phyloP scores from a whole-genome alignment of 2,329 filamentous ascomycete species.

The Ophiostoma sp. region DNA sequence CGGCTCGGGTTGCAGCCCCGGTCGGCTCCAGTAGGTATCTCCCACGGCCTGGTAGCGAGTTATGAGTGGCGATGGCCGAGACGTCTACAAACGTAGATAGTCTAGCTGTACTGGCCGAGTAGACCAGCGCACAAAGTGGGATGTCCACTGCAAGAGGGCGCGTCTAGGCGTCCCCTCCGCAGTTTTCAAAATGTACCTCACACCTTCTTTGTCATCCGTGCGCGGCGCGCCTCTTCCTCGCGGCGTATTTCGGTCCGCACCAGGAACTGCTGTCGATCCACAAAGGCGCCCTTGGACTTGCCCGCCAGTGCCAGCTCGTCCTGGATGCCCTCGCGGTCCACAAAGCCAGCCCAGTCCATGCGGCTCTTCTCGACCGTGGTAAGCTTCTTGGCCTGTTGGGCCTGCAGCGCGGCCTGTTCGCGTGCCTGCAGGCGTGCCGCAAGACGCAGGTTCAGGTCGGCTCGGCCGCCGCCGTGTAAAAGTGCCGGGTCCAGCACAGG shows the following conservation, averaged over 20 bases:
- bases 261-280: conserved; percentile 59
- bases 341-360: conserved; percentile 68
- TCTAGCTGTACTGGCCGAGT: too few species aligned
- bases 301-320: conserved; percentile 62
- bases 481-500: conserved; percentile 39
- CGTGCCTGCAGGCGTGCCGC: conserved; percentile 44
- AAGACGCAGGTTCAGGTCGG: conserved; percentile 55
- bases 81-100: too few species aligned
- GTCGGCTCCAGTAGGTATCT: too few species aligned
- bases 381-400: conserved; percentile 55
- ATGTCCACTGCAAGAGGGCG: too few species aligned
- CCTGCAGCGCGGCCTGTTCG: conserved; percentile 30
- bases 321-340: conserved; percentile 65
- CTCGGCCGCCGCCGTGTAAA: conserved; percentile 52
- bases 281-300: conserved; percentile 59
- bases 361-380: conserved; percentile 67
- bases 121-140: too few species aligned
- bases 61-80: too few species aligned
- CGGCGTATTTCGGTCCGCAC: conserved; percentile 57
- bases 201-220: conserved; percentile 41
- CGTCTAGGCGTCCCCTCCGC: too few species aligned
- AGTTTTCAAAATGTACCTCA: conserved; percentile 22
- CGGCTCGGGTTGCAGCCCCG: too few species aligned
- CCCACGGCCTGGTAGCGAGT: too few species aligned
- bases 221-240: conserved; percentile 55